Percentiles rank a stretch among this genome's conserved stretches.
phyloP scores from a whole-genome alignment of 202 grass and related monocot species.

The Hordeum pubiflorum region DNA sequence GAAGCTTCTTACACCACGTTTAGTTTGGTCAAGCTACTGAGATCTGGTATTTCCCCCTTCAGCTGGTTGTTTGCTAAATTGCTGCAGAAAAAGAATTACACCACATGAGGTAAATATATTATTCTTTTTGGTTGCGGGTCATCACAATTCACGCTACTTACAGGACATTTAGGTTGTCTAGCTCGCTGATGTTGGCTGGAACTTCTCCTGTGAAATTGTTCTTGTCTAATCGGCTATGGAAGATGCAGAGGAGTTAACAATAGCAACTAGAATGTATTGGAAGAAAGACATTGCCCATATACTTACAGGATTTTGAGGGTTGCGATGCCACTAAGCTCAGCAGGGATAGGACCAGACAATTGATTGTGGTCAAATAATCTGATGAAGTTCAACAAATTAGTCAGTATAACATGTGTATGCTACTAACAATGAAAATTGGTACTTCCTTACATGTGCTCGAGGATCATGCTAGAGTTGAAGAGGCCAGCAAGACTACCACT shows the following conservation, averaged over 20 bases:
- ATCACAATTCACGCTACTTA: conserved; percentile 34
- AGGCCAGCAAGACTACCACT: conserved; percentile 51
- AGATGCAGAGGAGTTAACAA: conserved; percentile 18
- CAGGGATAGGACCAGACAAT: conserved; percentile 58
- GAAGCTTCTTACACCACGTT: conserved; percentile 46
- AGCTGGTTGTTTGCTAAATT: conserved; percentile 71
- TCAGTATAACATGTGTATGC: neutral
- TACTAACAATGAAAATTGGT: neutral
- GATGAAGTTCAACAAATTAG: conserved; percentile 20
- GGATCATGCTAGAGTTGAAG: conserved; percentile 62
- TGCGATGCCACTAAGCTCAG: conserved; percentile 35
- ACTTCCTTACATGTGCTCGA: conserved; percentile 68
- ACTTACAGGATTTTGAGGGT: conserved; percentile 62
- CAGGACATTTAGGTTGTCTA: conserved; percentile 39
- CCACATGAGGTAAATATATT: conserved; percentile 14
- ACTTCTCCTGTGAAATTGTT: conserved; percentile 41
- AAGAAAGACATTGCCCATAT: neutral
- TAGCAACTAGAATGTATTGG: conserved; percentile 7
- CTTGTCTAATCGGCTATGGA: conserved; percentile 54
- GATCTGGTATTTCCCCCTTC: conserved; percentile 43
- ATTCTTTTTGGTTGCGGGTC: neutral
- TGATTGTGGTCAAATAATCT: conserved; percentile 84
- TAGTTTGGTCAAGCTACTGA: conserved; percentile 41
- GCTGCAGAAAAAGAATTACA: conserved; percentile 31
- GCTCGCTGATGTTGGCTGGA: conserved; percentile 46